Evolutionary conservation across 768 basidiomycete species (phyloP), one percentile per base, ranked within the genome.

Genomic region (Lentinula aciculospora): DNA sequence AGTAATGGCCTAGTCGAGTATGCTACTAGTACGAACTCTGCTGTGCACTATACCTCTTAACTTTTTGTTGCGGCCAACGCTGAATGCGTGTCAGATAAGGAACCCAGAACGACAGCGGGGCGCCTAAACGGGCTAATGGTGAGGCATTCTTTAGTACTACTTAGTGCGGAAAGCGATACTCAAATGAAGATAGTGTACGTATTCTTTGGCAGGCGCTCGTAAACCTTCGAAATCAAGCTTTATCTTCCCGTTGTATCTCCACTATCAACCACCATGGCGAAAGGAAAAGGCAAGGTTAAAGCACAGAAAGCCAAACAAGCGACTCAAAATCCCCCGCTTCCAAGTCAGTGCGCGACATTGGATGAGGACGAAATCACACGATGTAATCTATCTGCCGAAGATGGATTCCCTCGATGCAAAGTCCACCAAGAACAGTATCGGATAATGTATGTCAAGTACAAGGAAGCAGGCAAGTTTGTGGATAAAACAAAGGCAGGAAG

Each of bases 331-430:
- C 15, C 47, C 47, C 47, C 13, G 12, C 25, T 17, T 48, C 25
- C 25, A 19, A 31, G 12, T 29, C 47, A 27, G 12, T 48, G 47
- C n/a, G 25, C 7, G 21, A 48, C 47, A 15, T 31, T 48, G 10
- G 57, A 65, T 25, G 66, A 67, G 15, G 69, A 70, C 37, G 67
- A 64, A 47, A 56, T 62, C 32, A 70, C 69, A 8, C 64, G 62
- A 2, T 69, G 69, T 29, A 28, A 39, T 19, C 58, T 54, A 12
- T 47, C 25, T n/a, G 62, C 66, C 3, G 67, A 62, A 10, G 58
- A 68, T 27, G 67, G 66, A 13, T 54, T 60, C 0, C 65, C 21
- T 19, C 13, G 69, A 19, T 71, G 70, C 55, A 46, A 49, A 2
- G 60, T 61, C 2, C 70, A 71, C 45, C 66, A 68, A 23, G 57